phyloP scores from a whole-genome alignment of 2,329 filamentous ascomycete genomes.

The Huntiella savannae region DNA sequence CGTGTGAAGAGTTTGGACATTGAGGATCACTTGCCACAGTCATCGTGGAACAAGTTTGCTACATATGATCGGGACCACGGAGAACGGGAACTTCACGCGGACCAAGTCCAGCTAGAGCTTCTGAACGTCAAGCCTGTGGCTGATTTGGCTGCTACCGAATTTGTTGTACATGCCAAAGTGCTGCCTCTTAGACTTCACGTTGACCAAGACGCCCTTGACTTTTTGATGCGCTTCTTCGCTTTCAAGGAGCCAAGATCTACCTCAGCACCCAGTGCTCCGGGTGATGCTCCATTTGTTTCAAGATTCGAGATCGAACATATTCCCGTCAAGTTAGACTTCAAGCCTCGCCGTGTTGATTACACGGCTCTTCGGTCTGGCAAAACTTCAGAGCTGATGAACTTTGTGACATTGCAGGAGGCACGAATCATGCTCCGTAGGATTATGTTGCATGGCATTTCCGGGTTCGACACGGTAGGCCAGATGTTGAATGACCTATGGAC shows the following conservation, averaged over 20 bases:
- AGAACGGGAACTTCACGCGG: conserved; percentile 67
- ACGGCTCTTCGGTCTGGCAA: conserved; percentile 77
- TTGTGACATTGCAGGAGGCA: conserved; percentile 75
- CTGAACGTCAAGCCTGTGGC: conserved; percentile 73
- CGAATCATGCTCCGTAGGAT: conserved; percentile 72
- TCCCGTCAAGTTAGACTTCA: conserved; percentile 76
- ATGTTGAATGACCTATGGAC: conserved; percentile 93
- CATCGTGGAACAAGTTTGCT: conserved; percentile 95
- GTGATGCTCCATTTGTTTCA: conserved; percentile 72
- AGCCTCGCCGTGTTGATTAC: conserved; percentile 95
- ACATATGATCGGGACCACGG: conserved; percentile 80
- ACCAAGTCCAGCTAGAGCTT: conserved; percentile 79
- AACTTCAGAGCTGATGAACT: conserved; percentile 98
- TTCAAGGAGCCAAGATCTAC: conserved; percentile 55
- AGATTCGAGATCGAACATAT: conserved; percentile 73
- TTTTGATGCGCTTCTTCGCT: conserved; percentile 92
- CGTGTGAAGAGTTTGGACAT: conserved; percentile 70
- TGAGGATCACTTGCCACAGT: conserved; percentile 84
- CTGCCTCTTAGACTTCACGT: conserved; percentile 82
- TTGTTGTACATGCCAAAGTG: conserved; percentile 61
- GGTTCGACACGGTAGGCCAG: conserved; percentile 77
- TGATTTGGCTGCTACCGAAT: conserved; percentile 70
- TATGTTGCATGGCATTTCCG: conserved; percentile 80
- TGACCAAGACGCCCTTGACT: conserved; percentile 92
- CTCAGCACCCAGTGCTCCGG: conserved; percentile 31